Percentiles rank a stretch among this genome's conserved stretches.
phyloP scores from a whole-genome alignment of 2,329 filamentous ascomycete genomes.

The Colletotrichum liaoningense region DNA sequence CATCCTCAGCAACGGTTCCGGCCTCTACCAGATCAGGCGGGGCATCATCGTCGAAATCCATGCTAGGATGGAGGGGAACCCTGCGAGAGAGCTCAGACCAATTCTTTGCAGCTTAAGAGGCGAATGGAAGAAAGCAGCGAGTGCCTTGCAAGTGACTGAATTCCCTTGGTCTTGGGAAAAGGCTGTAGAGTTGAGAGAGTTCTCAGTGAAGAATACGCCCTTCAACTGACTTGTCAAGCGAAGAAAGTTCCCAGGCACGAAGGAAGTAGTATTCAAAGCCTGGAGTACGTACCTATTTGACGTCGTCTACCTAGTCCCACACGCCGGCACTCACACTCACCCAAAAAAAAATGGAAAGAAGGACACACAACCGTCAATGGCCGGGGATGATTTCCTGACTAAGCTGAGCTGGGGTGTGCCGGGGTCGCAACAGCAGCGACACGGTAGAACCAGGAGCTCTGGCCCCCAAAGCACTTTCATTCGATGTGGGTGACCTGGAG shows the following conservation, averaged over 20 bases:
- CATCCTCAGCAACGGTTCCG: slow-evolving; percentile 46
- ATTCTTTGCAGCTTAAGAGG: not conserved
- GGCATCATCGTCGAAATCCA: slow-evolving; percentile 75
- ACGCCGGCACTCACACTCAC: slow-evolving; percentile 10
- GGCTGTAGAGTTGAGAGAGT: not conserved
- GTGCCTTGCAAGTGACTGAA: not conserved
- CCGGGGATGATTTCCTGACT: slow-evolving; percentile 10
- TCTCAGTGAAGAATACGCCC: not conserved
- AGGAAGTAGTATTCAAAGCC: not conserved
- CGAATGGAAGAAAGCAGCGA: not conserved
- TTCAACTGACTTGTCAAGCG: not conserved
- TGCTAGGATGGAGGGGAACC: slow-evolving; percentile 45
- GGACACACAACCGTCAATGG: too few relatives aligned
- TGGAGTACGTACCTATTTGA: slow-evolving; percentile 26
- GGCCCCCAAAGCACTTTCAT: slow-evolving; percentile 10
- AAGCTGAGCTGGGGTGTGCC: slow-evolving; percentile 17
- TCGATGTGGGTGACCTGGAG: slow-evolving; percentile 24
- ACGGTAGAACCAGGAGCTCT: slow-evolving; percentile 20
- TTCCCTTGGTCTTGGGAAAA: not conserved
- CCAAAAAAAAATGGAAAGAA: not conserved
- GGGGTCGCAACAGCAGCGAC: not conserved
- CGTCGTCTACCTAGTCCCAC: slow-evolving; percentile 11
- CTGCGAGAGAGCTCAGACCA: slow-evolving; percentile 29
- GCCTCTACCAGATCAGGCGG: slow-evolving; percentile 73
- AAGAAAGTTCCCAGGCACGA: not conserved